phyloP scores from a whole-genome alignment of 2,329 filamentous ascomycete genomes.

The Moelleriella libera region DNA sequence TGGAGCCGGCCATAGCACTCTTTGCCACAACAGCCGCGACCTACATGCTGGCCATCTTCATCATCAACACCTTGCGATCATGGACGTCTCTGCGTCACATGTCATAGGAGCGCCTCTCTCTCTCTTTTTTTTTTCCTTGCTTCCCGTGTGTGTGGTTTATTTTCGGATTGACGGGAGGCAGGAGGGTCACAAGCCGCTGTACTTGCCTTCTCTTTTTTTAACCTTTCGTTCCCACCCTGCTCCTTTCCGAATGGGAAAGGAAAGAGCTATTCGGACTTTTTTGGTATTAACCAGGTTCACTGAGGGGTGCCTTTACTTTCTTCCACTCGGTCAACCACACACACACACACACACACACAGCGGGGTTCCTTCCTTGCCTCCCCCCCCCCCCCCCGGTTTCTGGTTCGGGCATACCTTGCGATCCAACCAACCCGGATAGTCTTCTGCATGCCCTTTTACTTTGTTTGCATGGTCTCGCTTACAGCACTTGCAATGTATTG shows the following conservation, averaged over 20 bases:
- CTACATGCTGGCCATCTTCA: not conserved
- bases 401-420: not conserved
- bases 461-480: too few relatives aligned
- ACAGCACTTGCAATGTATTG: too few relatives aligned
- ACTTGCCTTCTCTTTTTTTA: too few relatives aligned
- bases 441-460: not conserved
- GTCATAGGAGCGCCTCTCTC: not conserved
- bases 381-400: not conserved
- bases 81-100: not conserved
- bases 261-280: not conserved
- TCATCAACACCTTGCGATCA: conserved; percentile 11
- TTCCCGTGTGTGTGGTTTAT: too few relatives aligned
- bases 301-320: too few relatives aligned
- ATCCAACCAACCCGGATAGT: too few relatives aligned
- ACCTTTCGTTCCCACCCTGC: not conserved
- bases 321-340: too few relatives aligned
- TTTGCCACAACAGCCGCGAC: not conserved
- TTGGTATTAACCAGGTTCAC: not conserved
- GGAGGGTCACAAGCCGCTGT: too few relatives aligned
- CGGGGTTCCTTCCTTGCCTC: too few relatives aligned
- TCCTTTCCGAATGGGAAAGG: not conserved
- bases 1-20: not conserved
- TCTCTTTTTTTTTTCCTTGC: not conserved
- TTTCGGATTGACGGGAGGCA: too few relatives aligned
- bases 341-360: not conserved